These are phyloP conservation scores for Rhizodiscina lignyota DNA, from an alignment of 495 filamentous ascomycete species.

Conservation along the genomic window DNA sequence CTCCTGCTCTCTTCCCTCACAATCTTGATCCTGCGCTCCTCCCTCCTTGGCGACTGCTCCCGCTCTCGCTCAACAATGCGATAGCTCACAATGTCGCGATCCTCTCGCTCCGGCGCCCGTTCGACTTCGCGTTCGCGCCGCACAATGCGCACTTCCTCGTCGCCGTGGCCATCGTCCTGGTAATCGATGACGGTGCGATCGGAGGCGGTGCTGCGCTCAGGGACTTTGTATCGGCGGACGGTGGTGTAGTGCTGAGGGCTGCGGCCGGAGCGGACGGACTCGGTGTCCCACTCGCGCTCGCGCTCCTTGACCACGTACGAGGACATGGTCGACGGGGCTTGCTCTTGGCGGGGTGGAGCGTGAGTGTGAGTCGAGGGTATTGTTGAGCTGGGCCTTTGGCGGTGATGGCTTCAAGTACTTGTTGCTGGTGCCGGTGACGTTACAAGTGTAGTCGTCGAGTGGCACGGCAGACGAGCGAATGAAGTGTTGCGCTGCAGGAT, in stretches of 20 bases:
- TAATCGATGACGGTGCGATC: slow-evolving; percentile 2
- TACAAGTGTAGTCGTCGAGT: too few relatives aligned
- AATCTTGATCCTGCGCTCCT: slow-evolving; percentile 3
- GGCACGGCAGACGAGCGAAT: too few relatives aligned
- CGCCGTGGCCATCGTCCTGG: slow-evolving; percentile 11
- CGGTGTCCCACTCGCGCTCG: slow-evolving; percentile 12
- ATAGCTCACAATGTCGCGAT: not conserved
- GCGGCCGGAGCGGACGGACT: slow-evolving; percentile 7
- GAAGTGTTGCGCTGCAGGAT: too few relatives aligned
- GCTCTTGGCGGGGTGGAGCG: too few relatives aligned
- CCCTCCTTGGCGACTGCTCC: not conserved
- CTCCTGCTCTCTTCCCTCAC: slow-evolving; percentile 1
- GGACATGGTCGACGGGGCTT: too few relatives aligned
- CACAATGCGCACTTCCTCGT: slow-evolving; percentile 19
- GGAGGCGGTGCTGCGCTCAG: slow-evolving; percentile 9
- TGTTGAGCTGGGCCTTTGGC: too few relatives aligned
- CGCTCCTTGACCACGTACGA: too few relatives aligned
- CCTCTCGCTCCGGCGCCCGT: slow-evolving; percentile 5
- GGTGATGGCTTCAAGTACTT: too few relatives aligned
- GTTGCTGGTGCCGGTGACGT: too few relatives aligned
- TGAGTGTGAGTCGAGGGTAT: too few relatives aligned
- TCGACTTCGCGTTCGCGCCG: slow-evolving; percentile 18
- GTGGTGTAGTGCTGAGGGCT: slow-evolving; percentile 15
- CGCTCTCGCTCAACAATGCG: not conserved
- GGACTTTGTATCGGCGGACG: slow-evolving; percentile 24